Conservation (phyloP, 2,329 filamentous ascomycete species). For the Bimuria novae-zelandiae region DNA sequence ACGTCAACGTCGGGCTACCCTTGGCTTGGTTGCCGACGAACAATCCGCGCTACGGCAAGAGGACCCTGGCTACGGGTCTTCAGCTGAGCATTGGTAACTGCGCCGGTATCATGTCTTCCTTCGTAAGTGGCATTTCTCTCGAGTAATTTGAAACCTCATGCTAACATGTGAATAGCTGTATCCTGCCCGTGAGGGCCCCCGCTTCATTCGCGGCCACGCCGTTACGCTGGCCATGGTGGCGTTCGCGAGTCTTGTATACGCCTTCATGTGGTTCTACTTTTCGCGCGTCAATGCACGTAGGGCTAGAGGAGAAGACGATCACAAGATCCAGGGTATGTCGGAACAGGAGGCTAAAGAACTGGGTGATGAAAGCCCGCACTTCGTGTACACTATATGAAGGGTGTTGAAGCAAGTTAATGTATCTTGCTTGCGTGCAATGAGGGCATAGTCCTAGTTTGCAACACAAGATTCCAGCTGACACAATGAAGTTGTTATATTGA, state of each 20-base stretch:
- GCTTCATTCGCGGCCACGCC: slow-evolving; percentile 57
- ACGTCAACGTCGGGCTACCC: slow-evolving; percentile 61
- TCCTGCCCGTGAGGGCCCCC: slow-evolving; percentile 49
- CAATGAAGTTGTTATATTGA: too few relatives aligned
- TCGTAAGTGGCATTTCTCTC: slow-evolving; percentile 53
- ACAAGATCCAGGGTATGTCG: slow-evolving; percentile 46
- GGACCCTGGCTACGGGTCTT: slow-evolving; percentile 72
- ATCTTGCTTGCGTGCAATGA: background rate
- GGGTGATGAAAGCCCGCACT: slow-evolving; percentile 53
- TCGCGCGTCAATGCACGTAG: slow-evolving; percentile 45
- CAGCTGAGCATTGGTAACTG: slow-evolving; percentile 73
- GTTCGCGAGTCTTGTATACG: slow-evolving; percentile 46
- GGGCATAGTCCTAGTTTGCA: too few relatives aligned
- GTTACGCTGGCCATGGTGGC: slow-evolving; percentile 57
- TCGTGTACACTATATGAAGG: slow-evolving; percentile 46
- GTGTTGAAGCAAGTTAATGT: background rate
- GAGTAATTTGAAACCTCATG: background rate
- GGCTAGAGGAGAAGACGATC: slow-evolving; percentile 47
- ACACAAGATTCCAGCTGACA: too few relatives aligned
- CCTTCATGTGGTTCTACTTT: slow-evolving; percentile 47
- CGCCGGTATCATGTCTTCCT: slow-evolving; percentile 74
- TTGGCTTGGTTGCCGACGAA: slow-evolving; percentile 68
- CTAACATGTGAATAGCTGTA: slow-evolving; percentile 47
- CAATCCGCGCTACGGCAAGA: slow-evolving; percentile 74
- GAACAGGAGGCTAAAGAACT: slow-evolving; percentile 51